Conservation (phyloP, 257 asterid species). For the Leonotis leonurus region DNA sequence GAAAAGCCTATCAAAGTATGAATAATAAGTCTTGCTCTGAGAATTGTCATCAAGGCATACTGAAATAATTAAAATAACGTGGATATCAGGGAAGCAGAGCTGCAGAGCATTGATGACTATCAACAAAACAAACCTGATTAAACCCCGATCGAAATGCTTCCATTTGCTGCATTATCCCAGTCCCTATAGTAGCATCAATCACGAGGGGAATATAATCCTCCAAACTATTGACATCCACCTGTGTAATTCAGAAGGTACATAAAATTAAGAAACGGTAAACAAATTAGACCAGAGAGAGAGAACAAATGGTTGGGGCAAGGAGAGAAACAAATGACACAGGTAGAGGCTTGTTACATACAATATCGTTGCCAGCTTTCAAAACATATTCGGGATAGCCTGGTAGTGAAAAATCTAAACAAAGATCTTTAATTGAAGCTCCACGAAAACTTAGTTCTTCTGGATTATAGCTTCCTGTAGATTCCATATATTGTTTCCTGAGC, state of each 20-base stretch:
- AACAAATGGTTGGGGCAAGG: neutral
- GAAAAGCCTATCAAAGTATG: too few relatives aligned
- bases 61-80: too few relatives aligned
- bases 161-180: slow-evolving; percentile 72
- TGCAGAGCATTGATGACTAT: neutral
- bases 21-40: neutral
- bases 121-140: slow-evolving; percentile 57
- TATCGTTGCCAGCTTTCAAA: slow-evolving; percentile 59
- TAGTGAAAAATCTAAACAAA: slow-evolving; percentile 85
- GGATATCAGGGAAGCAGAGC: too few relatives aligned
- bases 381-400: slow-evolving; percentile 91
- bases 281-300: neutral
- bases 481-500: slow-evolving; percentile 57
- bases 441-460: slow-evolving; percentile 50
- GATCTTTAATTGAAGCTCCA: slow-evolving; percentile 81
- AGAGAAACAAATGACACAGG: slow-evolving; percentile 6
- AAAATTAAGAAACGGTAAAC: neutral
- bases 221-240: slow-evolving; percentile 77
- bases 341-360: slow-evolving; percentile 36
- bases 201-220: slow-evolving; percentile 78
- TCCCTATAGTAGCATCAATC: slow-evolving; percentile 79
- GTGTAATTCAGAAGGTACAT: slow-evolving; percentile 16
- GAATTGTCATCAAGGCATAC: neutral
- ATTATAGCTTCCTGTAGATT: slow-evolving; percentile 44
- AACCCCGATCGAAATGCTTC: slow-evolving; percentile 98